These are phyloP conservation scores for Termitomyces titanicus DNA, from an alignment of 768 basidiomycete genomes.

Conservation along the genomic window DNA sequence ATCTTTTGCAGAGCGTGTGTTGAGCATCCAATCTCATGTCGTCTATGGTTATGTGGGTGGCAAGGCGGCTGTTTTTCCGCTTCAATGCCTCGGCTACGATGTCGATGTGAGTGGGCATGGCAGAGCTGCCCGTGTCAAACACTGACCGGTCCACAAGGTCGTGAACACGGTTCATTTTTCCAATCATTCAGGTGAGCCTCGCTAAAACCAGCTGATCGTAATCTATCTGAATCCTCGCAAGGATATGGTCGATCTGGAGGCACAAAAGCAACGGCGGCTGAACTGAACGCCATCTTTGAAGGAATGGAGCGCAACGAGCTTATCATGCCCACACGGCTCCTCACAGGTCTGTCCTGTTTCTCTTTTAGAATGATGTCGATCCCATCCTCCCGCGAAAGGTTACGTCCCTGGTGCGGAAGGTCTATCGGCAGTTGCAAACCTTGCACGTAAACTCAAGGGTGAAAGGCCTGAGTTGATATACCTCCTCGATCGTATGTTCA, in stretches of 20 bases:
- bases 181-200: constrained; percentile 78
- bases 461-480: constrained; percentile 67
- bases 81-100: constrained; percentile 88
- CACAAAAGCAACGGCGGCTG: constrained; percentile 69
- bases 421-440: constrained; percentile 58
- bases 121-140: constrained; percentile 7
- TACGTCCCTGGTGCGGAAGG: constrained; percentile 78
- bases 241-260: constrained; percentile 86
- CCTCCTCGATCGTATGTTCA: constrained; percentile 81
- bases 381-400: constrained; percentile 36
- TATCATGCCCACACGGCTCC: constrained; percentile 62
- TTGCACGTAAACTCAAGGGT: constrained; percentile 59
- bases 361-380: background rate
- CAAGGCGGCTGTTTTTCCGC: constrained; percentile 73
- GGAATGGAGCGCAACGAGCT: constrained; percentile 75
- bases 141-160: constrained; percentile 40
- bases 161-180: constrained; percentile 94
- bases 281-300: constrained; percentile 73
- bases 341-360: constrained; percentile 58
- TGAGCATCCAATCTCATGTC: constrained; percentile 94
- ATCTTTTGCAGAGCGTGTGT: constrained; percentile 47
- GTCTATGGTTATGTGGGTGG: constrained; percentile 92
- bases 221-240: constrained; percentile 24
- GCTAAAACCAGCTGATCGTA: background rate
- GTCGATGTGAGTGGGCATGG: constrained; percentile 71